Base-by-base conservation (phyloP, 495 filamentous ascomycete genomes). In the Neurospora discreta region DNA sequence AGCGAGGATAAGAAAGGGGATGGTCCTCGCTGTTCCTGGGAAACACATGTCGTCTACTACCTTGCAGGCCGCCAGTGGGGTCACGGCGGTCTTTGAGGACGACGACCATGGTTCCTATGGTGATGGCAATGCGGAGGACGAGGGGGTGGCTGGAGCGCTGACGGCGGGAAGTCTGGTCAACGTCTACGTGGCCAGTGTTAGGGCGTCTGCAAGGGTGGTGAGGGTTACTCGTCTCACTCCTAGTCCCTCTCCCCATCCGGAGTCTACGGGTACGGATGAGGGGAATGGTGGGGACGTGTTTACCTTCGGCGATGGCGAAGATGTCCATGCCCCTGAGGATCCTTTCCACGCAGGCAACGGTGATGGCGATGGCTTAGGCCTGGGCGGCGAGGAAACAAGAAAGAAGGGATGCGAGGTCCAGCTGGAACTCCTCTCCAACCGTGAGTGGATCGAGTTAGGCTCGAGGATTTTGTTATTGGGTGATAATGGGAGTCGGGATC, bases 401-500 rank as follows among this genome's bases (percentile, higher is more conserved):
- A 38, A 38, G 39, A 81, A 82, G 7, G 78, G 86, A 70, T 84
- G 90, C 10, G 84, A 90, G 74, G 91, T 97, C 42, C 89, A 87
- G 0, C 90, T 97, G 73, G 89, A 90, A 52, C 88, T 99, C 70
- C 81, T 92, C 15, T 88, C 88, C 7, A 90, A 87, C 60, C 86
- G 90, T 38, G 94, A 98, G 78, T 98, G 93, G 91, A 84, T 98
- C 46, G 92, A 97, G 80, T 74, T 92, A 13, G 95, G 90, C 2
- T 90, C 90, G 18, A 88, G 87, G 71, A 90, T 98, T 30, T 82
- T 99, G 70, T 84, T 98, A 74, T 79, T 81, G 77, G 88, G 52
- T 33, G 52, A 84, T 77, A 88, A 79, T 77, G 86, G 75, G 72
- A 86, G 82, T 80, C 89, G 80, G 81, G 89, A 86, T 26, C 80